A percentile compares a stretch with the other conserved stretches of the same genome.
phyloP scores from a whole-genome alignment of 2,329 filamentous ascomycete species.

The Colletotrichum chlorophyti region DNA sequence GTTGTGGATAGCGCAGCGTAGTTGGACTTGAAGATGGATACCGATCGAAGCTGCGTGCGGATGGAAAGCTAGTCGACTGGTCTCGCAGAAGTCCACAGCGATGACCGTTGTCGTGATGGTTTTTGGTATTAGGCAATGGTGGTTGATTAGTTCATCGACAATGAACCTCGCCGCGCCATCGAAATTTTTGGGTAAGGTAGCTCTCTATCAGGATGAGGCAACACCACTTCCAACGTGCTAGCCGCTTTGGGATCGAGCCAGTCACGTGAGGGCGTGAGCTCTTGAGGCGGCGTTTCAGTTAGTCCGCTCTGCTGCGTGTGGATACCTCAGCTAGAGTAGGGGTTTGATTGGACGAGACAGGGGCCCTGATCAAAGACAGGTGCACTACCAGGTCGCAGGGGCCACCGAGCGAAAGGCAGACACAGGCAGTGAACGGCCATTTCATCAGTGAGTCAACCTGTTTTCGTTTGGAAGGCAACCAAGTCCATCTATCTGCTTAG shows the following conservation, averaged over 20 bases:
- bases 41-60: constrained; percentile 2
- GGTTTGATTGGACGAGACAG: no score
- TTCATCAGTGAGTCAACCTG: no score
- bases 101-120: constrained; percentile 27
- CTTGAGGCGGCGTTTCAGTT: not conserved
- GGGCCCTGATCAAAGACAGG: no score
- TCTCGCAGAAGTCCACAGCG: constrained; percentile 31
- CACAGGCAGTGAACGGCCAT: no score
- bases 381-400: no score
- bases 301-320: no score
- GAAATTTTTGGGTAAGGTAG: constrained; percentile 28
- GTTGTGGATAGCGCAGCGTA: constrained; percentile 17
- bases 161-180: constrained; percentile 21
- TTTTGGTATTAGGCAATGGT: constrained; percentile 18
- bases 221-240: constrained; percentile 3
- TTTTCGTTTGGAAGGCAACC: no score
- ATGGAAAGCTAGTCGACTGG: constrained; percentile 11
- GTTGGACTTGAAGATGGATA: constrained; percentile 19
- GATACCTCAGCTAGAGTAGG: no score
- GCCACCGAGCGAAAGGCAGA: no score
- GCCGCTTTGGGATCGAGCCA: not conserved
- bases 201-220: constrained; percentile 1
- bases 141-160: constrained; percentile 23
- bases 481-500: no score
- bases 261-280: constrained; percentile 23